Evolutionary conservation across 2,329 filamentous ascomycete species (phyloP).

Genomic region (Rosellinia necatrix): DNA sequence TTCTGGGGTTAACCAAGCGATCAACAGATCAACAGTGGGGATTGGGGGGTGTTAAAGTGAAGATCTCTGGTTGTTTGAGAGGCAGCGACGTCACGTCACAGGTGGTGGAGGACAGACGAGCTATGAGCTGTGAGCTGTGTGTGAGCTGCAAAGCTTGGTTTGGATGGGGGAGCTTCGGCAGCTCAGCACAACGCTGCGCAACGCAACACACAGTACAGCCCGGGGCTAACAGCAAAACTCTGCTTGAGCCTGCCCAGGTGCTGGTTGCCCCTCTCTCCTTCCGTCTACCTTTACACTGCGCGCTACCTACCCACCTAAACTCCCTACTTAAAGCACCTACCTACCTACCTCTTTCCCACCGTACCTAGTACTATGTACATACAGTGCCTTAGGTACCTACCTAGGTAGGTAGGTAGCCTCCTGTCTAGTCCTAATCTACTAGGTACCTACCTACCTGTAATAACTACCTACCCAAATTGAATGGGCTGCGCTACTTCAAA

Average conservation of each 20-base stretch:
- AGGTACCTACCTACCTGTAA: too few relatives aligned
- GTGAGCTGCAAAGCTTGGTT: slow-evolving; percentile 4
- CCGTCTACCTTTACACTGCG: background rate
- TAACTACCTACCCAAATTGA: background rate
- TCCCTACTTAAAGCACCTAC: too few relatives aligned
- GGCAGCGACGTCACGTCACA: slow-evolving; percentile 24
- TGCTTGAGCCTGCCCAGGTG: background rate
- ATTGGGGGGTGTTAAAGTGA: slow-evolving; percentile 17
- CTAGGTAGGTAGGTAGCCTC: too few relatives aligned
- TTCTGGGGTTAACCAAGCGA: slow-evolving; percentile 12
- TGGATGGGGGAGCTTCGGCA: too few relatives aligned
- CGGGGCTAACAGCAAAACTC: background rate
- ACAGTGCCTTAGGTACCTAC: too few relatives aligned
- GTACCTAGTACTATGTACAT: background rate
- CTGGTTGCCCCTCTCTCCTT: slow-evolving; percentile 23
- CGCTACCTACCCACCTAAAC: too few relatives aligned
- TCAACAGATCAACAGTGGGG: slow-evolving; percentile 25
- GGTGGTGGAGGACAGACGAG: slow-evolving; percentile 21
- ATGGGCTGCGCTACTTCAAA: background rate
- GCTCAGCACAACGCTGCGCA: too few relatives aligned
- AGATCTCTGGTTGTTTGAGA: slow-evolving; percentile 17
- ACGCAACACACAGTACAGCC: background rate
- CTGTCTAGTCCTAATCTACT: too few relatives aligned
- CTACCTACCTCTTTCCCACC: background rate
- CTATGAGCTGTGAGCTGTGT: background rate